Base-by-base conservation (phyloP, 2,329 filamentous ascomycete species). In the Ophiostoma quercus region DNA sequence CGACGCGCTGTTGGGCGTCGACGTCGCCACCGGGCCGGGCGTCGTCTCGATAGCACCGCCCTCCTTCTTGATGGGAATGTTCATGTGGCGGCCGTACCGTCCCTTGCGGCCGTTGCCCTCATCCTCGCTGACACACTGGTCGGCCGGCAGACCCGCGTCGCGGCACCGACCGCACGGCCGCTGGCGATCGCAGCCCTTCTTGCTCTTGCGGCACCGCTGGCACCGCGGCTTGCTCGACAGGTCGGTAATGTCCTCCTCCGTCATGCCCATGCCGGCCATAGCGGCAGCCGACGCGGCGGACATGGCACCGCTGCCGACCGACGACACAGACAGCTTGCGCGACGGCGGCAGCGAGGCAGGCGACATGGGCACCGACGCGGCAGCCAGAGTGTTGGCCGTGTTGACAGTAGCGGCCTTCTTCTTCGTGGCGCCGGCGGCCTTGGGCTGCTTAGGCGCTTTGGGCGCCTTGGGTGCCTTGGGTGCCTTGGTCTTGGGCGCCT, bases 181-280 rank as follows among this genome's bases (percentile, higher is more conserved):
- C 80, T 98, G 95, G 71, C 95, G 90, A 82, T 99, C 95, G 78
- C 95, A 99, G 14, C 95, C 95, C 82, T 99, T 99, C 85, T 99
- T 99, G 82, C 94, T 98, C 87, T 99, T 99, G 76, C 95, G 91
- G 84, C 95, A 99, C 71, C 95, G 91, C 79, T 99, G 95, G 83
- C 95, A 99, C 73, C 95, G 93, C 70, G 95, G 95, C 81, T 98
- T 97, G 74, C 91, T 94, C 0, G 94, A 97, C 25, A 98, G 82
- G 75, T 99, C 94, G 2, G 94, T 95, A 67, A 97, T 84, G 70
- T 97, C 94, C 74, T 97, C 94, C 74, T 97, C 92, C 74, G 93
- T 92, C 11, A 71, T 47, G 12, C 68, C 71, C 14, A 71, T 47
- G 12, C 68, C 71, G 37, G 37, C 51, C 9, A 41, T 84, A 83